Percentiles rank a stretch among this genome's conserved stretches.
These are phyloP conservation scores for Trypanosoma mega DNA, from an alignment of 208 protist species.

Conservation along the genomic window DNA sequence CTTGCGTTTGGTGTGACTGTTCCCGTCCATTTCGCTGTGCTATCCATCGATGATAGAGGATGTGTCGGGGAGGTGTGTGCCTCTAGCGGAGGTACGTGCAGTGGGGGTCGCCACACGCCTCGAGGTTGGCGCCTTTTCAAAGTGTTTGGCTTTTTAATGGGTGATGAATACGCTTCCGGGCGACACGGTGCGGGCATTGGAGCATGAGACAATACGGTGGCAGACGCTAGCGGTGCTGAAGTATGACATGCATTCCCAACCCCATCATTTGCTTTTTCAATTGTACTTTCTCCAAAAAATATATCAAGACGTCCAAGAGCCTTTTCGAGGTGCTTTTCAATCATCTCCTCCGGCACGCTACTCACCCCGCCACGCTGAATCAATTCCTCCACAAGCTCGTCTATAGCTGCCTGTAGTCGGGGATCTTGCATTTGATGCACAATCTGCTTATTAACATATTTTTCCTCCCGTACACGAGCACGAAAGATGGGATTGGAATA, in stretches of 20 bases:
- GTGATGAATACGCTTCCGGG: no score
- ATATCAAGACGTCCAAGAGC: slow-evolving; percentile 21
- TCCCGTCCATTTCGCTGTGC: background rate
- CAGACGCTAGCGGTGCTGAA: background rate
- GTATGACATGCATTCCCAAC: background rate
- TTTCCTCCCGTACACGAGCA: slow-evolving; percentile 19
- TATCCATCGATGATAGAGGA: background rate
- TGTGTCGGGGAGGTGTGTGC: no score
- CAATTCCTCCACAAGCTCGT: slow-evolving; percentile 47
- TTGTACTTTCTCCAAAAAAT: background rate
- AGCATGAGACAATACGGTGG: no score
- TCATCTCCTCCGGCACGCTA: slow-evolving; percentile 23
- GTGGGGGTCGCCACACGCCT: no score
- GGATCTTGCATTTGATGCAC: slow-evolving; percentile 25
- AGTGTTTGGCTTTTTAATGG: no score
- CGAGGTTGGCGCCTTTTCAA: no score
- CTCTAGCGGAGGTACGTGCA: no score
- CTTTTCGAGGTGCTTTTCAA: slow-evolving; percentile 23
- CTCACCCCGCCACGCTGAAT: slow-evolving; percentile 27
- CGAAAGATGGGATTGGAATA: slow-evolving; percentile 74
- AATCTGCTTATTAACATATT: slow-evolving; percentile 28
- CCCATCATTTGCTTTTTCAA: background rate
- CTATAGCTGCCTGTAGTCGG: slow-evolving; percentile 33
- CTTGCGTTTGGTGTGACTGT: background rate
- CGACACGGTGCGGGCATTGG: no score